Conservation (phyloP, 257 asterid species). For the Avicennia marina region DNA sequence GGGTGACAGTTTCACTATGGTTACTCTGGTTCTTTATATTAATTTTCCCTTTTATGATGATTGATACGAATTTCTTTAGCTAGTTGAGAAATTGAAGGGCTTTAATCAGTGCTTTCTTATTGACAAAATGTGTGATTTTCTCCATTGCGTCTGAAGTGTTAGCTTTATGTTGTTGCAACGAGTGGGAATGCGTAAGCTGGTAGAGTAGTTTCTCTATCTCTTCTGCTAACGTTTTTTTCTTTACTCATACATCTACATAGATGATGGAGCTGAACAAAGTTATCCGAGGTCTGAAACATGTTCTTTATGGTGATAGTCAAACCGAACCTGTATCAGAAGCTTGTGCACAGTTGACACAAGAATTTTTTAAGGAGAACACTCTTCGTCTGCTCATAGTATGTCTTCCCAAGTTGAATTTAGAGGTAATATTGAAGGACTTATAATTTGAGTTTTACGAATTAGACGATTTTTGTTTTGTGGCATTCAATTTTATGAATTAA, state of each 20-base stretch:
- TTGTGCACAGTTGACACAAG: slow-evolving; percentile 67
- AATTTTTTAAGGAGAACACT: slow-evolving; percentile 58
- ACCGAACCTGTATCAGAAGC: slow-evolving; percentile 76
- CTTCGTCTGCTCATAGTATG: slow-evolving; percentile 60
- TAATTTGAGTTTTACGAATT: too few species aligned
- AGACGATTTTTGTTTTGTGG: too few species aligned
- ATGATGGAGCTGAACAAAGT: too few species aligned
- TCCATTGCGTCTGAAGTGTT: not conserved
- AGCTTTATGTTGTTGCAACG: not conserved
- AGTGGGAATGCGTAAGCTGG: not conserved
- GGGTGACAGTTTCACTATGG: not conserved
- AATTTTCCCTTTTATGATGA: not conserved
- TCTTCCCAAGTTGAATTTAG: slow-evolving; percentile 73
- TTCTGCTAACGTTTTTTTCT: too few species aligned
- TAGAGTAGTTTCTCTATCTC: not conserved
- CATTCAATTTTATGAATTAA: too few species aligned
- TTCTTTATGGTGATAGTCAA: slow-evolving; percentile 61
- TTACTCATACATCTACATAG: too few species aligned
- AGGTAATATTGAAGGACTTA: slow-evolving; percentile 34
- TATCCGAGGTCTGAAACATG: slow-evolving; percentile 56
- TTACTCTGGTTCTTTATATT: not conserved
- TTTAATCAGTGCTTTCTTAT: not conserved
- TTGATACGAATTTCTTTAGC: not conserved
- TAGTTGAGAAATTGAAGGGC: slow-evolving; percentile 3
- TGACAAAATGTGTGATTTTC: not conserved